Percentiles rank a stretch among this genome's conserved stretches.
Evolutionary conservation across 495 filamentous ascomycete species (phyloP).

Genomic region (Mycothermus thermophilus): DNA sequence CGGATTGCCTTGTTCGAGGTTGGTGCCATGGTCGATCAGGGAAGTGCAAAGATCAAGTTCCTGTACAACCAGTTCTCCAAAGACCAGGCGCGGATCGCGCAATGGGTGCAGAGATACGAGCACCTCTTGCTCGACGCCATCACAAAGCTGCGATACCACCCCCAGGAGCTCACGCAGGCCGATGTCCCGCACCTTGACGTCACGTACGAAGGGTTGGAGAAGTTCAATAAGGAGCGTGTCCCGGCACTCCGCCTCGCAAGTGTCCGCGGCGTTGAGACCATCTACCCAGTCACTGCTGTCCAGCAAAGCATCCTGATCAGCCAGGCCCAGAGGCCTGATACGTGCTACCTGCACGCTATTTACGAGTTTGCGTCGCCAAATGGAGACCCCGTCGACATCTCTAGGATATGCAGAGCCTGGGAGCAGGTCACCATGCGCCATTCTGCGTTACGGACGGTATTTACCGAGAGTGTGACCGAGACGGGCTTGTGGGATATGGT

Average conservation of each 20-base stretch:
- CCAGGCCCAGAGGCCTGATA: slow-evolving; percentile 39
- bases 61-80: slow-evolving; percentile 47
- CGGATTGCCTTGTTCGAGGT: slow-evolving; percentile 56
- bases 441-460: slow-evolving; percentile 29
- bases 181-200: slow-evolving; percentile 50
- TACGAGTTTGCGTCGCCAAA: slow-evolving; percentile 40
- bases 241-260: slow-evolving; percentile 34
- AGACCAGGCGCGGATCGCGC: slow-evolving; percentile 40
- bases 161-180: slow-evolving; percentile 42
- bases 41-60: slow-evolving; percentile 49
- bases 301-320: slow-evolving; percentile 55
- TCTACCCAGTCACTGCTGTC: slow-evolving; percentile 53
- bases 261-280: slow-evolving; percentile 32
- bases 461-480: slow-evolving; percentile 28
- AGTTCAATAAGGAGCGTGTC: slow-evolving; percentile 36
- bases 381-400: slow-evolving; percentile 25
- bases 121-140: slow-evolving; percentile 39
- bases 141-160: slow-evolving; percentile 33
- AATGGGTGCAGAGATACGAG: slow-evolving; percentile 48
- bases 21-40: slow-evolving; percentile 42
- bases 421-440: slow-evolving; percentile 26
- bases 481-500: slow-evolving; percentile 29
- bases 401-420: slow-evolving; percentile 33
- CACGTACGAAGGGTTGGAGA: slow-evolving; percentile 42
- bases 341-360: slow-evolving; percentile 48